Evolutionary conservation across 2,329 filamentous ascomycete species (phyloP), one percentile per base, ranked within the genome.

Genomic region (Meredithiella fracta): DNA sequence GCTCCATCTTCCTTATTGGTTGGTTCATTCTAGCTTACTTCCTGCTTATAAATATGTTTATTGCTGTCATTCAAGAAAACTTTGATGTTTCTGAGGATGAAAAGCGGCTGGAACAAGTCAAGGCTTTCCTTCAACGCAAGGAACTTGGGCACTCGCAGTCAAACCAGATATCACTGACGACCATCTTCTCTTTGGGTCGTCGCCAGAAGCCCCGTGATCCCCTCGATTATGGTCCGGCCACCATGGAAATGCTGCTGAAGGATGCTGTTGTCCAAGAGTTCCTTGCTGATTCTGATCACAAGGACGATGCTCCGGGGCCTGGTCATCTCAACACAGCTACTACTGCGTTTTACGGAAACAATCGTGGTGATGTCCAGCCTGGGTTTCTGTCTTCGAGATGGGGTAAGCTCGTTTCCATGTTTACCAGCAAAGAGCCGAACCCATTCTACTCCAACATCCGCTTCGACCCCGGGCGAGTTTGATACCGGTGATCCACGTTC

Each of bases 51-150:
- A 98, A 97, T 66, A 98, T 98, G 92, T 98, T 98, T 74, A 97
- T 98, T 86, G 92, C 92, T 74, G 92, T 98, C 70, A 98, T 98
- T 61, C 92, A 98, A 68, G 92, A 98, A 66, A 98, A 95, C 65
- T 98, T 98, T 66, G 92, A 98, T 69, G 89, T 98, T 25, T 94
- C 90, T 2, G 92, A 98, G 67, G 94, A 98, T 65, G 90, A 97
- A 67, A 98, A 98, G 70, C 88, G 94, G 20, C 71, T 97, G 60
- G 88, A 97, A 66, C 94, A 98, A 69, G 90, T 98, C 59, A 91
- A 90, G 64, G 87, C 91, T 1, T 98, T 97, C 63, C 72, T 98
- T 47, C 87, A 94, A 65, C 82, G 90, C 62, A 94, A 91, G 66
- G 90, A 97, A 63, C 73, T 95, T 31, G 86, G 83, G 23, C 78